phyloP scores from a whole-genome alignment of 2,329 filamentous ascomycete species.

The Simplicillium sp. region DNA sequence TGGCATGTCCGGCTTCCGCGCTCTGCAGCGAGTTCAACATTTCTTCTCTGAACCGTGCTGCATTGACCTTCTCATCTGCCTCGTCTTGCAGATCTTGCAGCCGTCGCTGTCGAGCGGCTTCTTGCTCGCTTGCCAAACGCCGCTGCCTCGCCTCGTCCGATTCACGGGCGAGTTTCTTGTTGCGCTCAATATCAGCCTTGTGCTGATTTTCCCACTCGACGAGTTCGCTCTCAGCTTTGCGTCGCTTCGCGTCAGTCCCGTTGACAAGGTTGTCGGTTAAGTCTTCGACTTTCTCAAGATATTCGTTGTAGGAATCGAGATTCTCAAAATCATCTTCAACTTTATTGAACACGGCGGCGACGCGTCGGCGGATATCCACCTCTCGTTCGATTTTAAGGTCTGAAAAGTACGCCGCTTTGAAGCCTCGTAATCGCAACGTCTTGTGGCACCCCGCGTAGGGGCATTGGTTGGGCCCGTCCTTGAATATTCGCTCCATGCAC shows the following conservation, averaged over 20 bases:
- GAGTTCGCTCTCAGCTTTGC: conserved; percentile 33
- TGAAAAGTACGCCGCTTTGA: conserved; percentile 81
- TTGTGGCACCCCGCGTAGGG: conserved; percentile 82
- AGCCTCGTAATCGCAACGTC: conserved; percentile 76
- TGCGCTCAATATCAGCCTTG: conserved; percentile 56
- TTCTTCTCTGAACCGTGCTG: conserved; percentile 55
- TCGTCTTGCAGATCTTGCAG: conserved; percentile 58
- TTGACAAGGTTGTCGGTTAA: conserved; percentile 82
- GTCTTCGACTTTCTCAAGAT: conserved; percentile 85
- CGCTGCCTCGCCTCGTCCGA: conserved; percentile 42
- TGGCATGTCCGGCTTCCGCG: conserved; percentile 50
- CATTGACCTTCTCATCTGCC: conserved; percentile 56
- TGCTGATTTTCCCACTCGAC: conserved; percentile 64
- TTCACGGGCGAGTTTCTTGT: conserved; percentile 42
- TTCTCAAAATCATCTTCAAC: conserved; percentile 85
- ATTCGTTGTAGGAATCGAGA: conserved; percentile 79
- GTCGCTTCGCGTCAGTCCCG: conserved; percentile 54
- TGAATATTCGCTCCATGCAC: conserved; percentile 91
- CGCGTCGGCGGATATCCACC: conserved; percentile 78
- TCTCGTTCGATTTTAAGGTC: conserved; percentile 85
- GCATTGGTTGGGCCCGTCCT: conserved; percentile 81
- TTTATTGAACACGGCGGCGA: conserved; percentile 77
- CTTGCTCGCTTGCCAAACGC: conserved; percentile 55
- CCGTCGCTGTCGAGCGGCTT: conserved; percentile 51
- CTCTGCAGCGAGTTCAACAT: conserved; percentile 61